These are phyloP conservation scores for Sporobolus alterniflorus DNA, from an alignment of 202 grass and related monocot genomes.

Conservation along the genomic window DNA sequence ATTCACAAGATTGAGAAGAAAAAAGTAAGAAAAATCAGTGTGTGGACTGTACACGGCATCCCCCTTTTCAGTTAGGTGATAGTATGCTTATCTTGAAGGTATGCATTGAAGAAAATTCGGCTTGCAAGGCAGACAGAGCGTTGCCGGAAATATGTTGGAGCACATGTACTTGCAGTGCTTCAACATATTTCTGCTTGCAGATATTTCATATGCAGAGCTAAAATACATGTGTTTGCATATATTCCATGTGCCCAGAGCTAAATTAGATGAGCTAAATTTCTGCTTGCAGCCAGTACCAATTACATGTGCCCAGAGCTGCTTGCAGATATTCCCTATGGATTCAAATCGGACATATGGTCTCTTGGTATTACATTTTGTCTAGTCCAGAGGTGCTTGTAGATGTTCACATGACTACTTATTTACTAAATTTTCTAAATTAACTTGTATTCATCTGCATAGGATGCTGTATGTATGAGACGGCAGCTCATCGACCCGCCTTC, in stretches of 20 bases:
- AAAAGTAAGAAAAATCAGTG: conserved; percentile 61
- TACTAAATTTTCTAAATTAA: conserved; percentile 16
- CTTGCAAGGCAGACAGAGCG: conserved; percentile 93
- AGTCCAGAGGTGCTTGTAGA: conserved; percentile 21
- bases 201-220: conserved; percentile 98
- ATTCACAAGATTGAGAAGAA: conserved; percentile 96
- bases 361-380: conserved; percentile 60
- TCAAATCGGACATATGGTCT: conserved; percentile 99
- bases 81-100: conserved; percentile 52
- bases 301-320: conserved; percentile 99
- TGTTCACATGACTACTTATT: not conserved
- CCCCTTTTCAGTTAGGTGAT: conserved; percentile 2
- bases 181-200: conserved; percentile 98
- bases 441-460: conserved; percentile 47
- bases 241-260: not conserved
- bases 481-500: conserved; percentile 96
- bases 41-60: not conserved
- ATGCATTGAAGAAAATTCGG: conserved; percentile 95
- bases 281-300: too few relatives aligned
- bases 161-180: conserved; percentile 82
- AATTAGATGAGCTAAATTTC: too few relatives aligned
- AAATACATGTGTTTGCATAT: too few relatives aligned
- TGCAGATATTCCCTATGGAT: conserved; percentile 97
- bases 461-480: conserved; percentile 99
- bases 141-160: conserved; percentile 82